Evolutionary conservation across 2,329 filamentous ascomycete species (phyloP).

Genomic region (Botrytis elliptica): DNA sequence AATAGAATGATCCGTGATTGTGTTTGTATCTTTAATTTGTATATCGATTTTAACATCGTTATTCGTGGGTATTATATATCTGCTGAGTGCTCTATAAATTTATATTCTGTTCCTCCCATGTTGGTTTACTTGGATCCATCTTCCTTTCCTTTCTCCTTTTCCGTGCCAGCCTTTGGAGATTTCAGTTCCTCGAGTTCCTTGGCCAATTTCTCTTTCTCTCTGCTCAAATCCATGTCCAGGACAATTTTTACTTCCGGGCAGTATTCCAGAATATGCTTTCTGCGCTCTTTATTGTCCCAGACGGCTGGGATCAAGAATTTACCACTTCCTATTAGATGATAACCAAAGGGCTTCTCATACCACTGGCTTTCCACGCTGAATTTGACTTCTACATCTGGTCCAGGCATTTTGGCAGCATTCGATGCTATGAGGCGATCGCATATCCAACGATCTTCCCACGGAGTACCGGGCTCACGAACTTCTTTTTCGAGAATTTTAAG

Average conservation of each 20-base stretch:
- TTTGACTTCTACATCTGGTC: constrained; percentile 42
- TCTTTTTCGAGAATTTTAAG: constrained; percentile 39
- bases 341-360: constrained; percentile 50
- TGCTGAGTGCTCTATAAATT: background rate
- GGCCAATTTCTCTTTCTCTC: constrained; percentile 3
- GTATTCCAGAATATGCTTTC: constrained; percentile 52
- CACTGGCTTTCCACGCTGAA: constrained; percentile 49
- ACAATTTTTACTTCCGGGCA: constrained; percentile 58
- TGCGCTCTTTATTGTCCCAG: constrained; percentile 46
- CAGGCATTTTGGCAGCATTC: constrained; percentile 28
- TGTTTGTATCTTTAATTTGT: background rate
- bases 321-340: constrained; percentile 52
- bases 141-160: background rate
- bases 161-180: background rate
- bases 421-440: constrained; percentile 46
- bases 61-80: background rate
- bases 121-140: background rate
- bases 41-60: background rate
- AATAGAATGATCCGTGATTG: background rate
- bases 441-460: constrained; percentile 55
- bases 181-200: constrained; percentile 12
- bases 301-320: constrained; percentile 44
- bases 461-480: constrained; percentile 43
- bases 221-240: constrained; percentile 47
- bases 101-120: background rate